Percentiles rank a stretch among this genome's conserved stretches.
Conservation (phyloP, 2,329 filamentous ascomycete genomes). For the Aspergillus sp. region DNA sequence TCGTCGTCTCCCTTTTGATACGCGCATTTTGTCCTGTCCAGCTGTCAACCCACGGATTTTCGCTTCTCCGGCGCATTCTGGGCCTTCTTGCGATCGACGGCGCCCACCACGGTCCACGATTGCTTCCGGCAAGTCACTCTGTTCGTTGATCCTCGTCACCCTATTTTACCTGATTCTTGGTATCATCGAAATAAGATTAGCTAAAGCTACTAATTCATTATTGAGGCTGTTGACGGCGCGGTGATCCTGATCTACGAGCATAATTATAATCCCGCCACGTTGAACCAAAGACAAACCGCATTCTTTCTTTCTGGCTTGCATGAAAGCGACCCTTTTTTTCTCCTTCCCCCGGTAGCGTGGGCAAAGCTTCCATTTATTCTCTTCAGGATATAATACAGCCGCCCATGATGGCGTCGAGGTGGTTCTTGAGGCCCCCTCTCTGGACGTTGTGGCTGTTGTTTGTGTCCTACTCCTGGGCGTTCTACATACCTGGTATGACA, state of each 20-base stretch:
- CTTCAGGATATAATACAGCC: neutral
- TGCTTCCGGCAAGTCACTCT: too few relatives aligned
- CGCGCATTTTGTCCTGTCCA: too few relatives aligned
- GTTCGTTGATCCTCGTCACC: too few relatives aligned
- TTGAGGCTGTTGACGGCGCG: too few relatives aligned
- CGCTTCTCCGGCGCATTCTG: too few relatives aligned
- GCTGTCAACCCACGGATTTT: too few relatives aligned
- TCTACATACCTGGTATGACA: conserved; percentile 72
- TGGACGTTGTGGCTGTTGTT: conserved; percentile 41
- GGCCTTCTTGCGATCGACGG: too few relatives aligned
- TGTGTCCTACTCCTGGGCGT: conserved; percentile 52
- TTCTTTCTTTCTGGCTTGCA: conserved; percentile 4
- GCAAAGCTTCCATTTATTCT: neutral
- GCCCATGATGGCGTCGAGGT: conserved; percentile 10
- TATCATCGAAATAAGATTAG: too few relatives aligned
- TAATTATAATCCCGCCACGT: conserved; percentile 11
- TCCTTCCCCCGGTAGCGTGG: conserved; percentile 4
- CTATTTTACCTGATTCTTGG: too few relatives aligned
- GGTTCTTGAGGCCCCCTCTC: conserved; percentile 7
- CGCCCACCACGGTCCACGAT: too few relatives aligned
- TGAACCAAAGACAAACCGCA: neutral
- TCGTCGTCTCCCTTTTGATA: too few relatives aligned
- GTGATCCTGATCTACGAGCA: neutral
- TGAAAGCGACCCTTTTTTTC: conserved; percentile 2
- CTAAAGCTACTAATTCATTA: too few relatives aligned